Evolutionary conservation across 257 asterid genomes (phyloP), one percentile per base, ranked within the genome.

Genomic region (Ilex aquifolium): DNA sequence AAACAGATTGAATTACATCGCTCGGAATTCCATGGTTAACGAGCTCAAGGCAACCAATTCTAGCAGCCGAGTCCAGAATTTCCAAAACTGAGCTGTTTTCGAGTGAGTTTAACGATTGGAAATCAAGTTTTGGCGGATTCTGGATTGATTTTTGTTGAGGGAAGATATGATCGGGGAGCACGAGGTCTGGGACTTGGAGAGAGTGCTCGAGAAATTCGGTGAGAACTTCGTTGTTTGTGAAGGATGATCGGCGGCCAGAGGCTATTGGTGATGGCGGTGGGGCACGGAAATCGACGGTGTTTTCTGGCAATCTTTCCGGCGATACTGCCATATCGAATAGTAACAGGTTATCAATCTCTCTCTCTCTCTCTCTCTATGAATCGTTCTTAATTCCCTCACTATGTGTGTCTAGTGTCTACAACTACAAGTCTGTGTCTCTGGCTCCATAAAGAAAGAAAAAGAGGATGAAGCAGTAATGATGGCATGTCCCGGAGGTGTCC

Each of bases 201-300:
- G 96, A 82, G 31, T 73, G 80, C 60, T 85, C 76, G 57, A 91
- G 82, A 63, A 83, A 90, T 6, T 90, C 96, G 0, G 85, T 69
- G 57, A 90, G 64, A 54, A 83, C 75, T 53, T 85, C 91, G 57
- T 88, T 91, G 63, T 91, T 88, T 2, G 82, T 60, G 63, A 88
- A 72, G 0, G 85, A 63, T 3, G 95, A 82, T 15, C 82, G 71
- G 44, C 88, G 70, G 7, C 96, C 93, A 2, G 89, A 79, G 32
- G 86, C 96, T 62, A 85, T 86, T 8, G 97, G 97, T 49, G 97
- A 91, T 0, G 96, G 97, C 27, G 97, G 96, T 2, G 97, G 96
- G 0, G 97, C 97, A 40, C 91, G 87, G 77, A 91, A 91, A 65
- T 88, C 87, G 66, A 81, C 62, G 57, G 68, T 76, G 66, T 51